These are phyloP conservation scores for Gracilaria caudata DNA, from an alignment of 23 red algal species.

Conservation along the genomic window DNA sequence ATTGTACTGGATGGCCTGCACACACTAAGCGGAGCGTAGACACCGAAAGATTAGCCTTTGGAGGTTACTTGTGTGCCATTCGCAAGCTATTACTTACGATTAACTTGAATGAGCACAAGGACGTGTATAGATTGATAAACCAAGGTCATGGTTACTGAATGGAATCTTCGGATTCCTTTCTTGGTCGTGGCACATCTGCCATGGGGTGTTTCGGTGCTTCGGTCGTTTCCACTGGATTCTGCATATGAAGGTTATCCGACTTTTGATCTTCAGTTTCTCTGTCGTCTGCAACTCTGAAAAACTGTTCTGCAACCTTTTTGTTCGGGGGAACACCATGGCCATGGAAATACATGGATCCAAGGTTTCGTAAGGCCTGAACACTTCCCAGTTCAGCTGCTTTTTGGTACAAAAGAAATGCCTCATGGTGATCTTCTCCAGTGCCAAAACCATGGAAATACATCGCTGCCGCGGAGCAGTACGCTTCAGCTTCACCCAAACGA, in stretches of 20 bases:
- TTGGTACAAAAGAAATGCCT: conserved; percentile 74
- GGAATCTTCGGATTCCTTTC: conserved; percentile 11
- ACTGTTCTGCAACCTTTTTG: conserved; percentile 62
- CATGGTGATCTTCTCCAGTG: conserved; percentile 39
- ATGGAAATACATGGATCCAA: conserved; percentile 70
- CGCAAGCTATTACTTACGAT: background rate
- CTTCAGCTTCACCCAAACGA: conserved; percentile 42
- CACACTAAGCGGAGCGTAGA: too few species aligned
- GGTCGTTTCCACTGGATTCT: conserved; percentile 22
- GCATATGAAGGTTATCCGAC: background rate
- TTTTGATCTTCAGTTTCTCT: conserved; percentile 27
- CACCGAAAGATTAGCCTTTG: background rate
- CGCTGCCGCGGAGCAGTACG: conserved; percentile 68
- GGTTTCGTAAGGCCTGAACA: conserved; percentile 52
- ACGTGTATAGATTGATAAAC: background rate
- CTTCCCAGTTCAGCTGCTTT: conserved; percentile 63
- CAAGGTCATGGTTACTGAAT: background rate
- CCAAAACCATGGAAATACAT: conserved; percentile 86
- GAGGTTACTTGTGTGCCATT: background rate
- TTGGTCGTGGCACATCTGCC: conserved; percentile 47
- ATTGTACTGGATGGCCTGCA: too few species aligned
- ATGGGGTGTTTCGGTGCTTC: conserved; percentile 62
- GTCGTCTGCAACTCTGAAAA: conserved; percentile 52
- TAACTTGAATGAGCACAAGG: background rate
- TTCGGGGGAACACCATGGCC: conserved; percentile 66